phyloP scores from a whole-genome alignment of 1,284 basidiomycete genomes.

The Boletellus sp. region DNA sequence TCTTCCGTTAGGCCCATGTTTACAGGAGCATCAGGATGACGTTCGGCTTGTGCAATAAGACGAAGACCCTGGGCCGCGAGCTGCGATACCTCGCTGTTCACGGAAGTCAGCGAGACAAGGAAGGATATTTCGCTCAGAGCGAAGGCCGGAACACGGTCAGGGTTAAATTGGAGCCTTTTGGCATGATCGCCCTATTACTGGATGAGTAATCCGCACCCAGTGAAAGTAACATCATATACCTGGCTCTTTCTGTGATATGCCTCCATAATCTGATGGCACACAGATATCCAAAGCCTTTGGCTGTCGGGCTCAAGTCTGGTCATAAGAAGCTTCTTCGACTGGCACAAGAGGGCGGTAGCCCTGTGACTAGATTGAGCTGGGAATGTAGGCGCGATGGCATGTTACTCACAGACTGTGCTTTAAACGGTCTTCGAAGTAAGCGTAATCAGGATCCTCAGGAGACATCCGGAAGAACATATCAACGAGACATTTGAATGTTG shows the following conservation, averaged over 20 bases:
- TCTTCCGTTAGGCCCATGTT: constrained; percentile 52
- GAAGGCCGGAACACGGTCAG: constrained; percentile 56
- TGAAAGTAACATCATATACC: constrained; percentile 33
- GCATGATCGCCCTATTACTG: constrained; percentile 41
- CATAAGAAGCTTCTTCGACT: constrained; percentile 56
- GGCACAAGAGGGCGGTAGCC: constrained; percentile 50
- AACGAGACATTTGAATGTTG: constrained; percentile 46
- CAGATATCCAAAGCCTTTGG: constrained; percentile 65
- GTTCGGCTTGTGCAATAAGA: constrained; percentile 61
- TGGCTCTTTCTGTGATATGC: constrained; percentile 48
- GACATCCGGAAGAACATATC: constrained; percentile 44
- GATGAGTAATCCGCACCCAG: constrained; percentile 5
- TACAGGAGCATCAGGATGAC: constrained; percentile 51
- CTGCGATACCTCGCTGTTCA: constrained; percentile 60
- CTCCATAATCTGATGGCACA: constrained; percentile 57
- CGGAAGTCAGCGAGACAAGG: constrained; percentile 65
- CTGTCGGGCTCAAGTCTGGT: constrained; percentile 54
- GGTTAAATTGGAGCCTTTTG: constrained; percentile 45
- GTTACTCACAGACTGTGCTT: constrained; percentile 28
- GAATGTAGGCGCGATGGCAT: neutral
- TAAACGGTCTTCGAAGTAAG: constrained; percentile 37
- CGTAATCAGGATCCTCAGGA: constrained; percentile 37
- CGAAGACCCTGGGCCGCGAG: constrained; percentile 67
- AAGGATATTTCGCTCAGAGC: constrained; percentile 67
- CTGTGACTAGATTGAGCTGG: constrained; percentile 34